A percentile compares a stretch with the other conserved stretches of the same genome.
Evolutionary conservation across 1,284 basidiomycete species (phyloP).

Genomic region (Sanghuangporus sanghuang): DNA sequence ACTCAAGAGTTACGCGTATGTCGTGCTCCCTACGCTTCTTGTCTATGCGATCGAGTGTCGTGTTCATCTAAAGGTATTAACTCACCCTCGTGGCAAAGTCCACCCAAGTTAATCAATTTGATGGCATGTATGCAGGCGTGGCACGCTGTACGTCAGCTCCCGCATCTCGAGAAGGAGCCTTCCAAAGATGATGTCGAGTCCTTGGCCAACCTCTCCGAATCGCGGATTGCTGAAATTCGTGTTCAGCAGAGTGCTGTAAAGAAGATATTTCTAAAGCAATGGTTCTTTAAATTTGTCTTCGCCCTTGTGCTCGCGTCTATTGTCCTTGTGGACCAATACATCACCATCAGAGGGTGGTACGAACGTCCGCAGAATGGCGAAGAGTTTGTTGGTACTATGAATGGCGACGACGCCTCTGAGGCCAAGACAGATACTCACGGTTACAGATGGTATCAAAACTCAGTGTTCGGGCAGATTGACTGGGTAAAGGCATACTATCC

Average conservation of each 20-base stretch:
- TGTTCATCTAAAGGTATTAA: slow-evolving; percentile 3
- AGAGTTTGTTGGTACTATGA: background rate
- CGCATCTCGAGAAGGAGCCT: background rate
- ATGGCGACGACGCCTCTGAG: background rate
- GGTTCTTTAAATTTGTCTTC: background rate
- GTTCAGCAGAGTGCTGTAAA: background rate
- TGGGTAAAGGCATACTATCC: slow-evolving; percentile 1
- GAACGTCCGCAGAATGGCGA: background rate
- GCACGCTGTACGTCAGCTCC: slow-evolving; percentile 7
- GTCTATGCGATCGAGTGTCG: slow-evolving; percentile 4
- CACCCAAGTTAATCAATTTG: background rate
- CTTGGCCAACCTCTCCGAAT: background rate
- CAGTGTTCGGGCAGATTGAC: background rate
- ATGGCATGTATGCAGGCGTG: background rate
- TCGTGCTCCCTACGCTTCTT: slow-evolving; percentile 3
- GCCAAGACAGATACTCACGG: background rate
- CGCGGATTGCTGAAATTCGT: background rate
- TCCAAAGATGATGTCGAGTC: background rate
- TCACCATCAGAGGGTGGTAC: background rate
- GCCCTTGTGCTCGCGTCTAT: background rate
- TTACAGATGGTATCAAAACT: background rate
- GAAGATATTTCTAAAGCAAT: background rate
- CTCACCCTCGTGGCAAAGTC: background rate
- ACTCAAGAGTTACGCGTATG: background rate
- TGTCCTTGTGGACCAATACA: background rate